Evolutionary conservation across 148 eudicot genomes (phyloP), one percentile per base, ranked within the genome.

Genomic region (Limonium bicolor): DNA sequence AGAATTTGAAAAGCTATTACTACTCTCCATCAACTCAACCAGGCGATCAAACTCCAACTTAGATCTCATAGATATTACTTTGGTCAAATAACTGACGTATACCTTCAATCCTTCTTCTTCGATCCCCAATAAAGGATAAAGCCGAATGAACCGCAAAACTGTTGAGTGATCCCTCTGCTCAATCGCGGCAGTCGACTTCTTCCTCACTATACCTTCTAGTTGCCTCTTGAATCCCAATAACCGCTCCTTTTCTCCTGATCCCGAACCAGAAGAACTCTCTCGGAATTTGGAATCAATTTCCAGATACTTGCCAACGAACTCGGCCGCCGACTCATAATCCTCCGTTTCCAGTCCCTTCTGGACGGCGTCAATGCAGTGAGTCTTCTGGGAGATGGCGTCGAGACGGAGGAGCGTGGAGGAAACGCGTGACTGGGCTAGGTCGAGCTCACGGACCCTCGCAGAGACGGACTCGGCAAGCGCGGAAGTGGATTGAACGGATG

Each of bases 51-150:
- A 80, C 52, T 88, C 87, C 58, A 72, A 62, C 56, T 80, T 73
- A 9, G 93, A 84, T 58, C 97, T 70, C 76, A 77, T 62, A 5
- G 81, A 55, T 55, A 88, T 73, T 18, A 84, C 92, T 60, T 80
- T 88, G 59, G 62, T 83, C 64, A 88, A 60, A 64, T 88, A 88
- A 52, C 56, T 61, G n/a, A 88, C 97, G 51, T 80, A 88, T 4
- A 57, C 73, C 72, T 88, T 83, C 62, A 88, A 59, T 0, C 97
- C 97, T 68, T 83, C 97, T 32, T 88, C 86, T 54, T 88, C 92
- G 25, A 80, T 62, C 1, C 75, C 92, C 0, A 88, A 49, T 24
- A 82, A 64, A 0, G 83, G 77, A 57, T 58, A 88, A 8, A 88
- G 65, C 56, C 62, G 57, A 24, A 83, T 62, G 46, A 88, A 88